These are phyloP conservation scores for Pleurotus cornucopiae DNA, from an alignment of 768 basidiomycete species.

Conservation along the genomic window DNA sequence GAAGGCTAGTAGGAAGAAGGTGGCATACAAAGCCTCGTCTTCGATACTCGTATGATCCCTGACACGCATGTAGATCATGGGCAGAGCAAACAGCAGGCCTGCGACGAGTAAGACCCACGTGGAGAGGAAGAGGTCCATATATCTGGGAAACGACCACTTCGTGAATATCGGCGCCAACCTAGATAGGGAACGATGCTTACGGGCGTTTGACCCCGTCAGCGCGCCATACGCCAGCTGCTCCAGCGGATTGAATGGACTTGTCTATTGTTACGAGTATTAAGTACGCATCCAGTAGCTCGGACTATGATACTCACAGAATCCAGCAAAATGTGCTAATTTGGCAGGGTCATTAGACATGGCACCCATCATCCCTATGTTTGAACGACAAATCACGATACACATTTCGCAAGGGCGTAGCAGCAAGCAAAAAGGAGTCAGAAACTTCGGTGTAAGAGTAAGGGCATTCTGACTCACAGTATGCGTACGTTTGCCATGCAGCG, in stretches of 20 bases:
- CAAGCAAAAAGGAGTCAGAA: neutral
- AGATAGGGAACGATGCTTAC: conserved; percentile 33
- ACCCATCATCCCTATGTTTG: conserved; percentile 54
- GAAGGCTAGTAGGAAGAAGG: neutral
- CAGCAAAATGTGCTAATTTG: conserved; percentile 76
- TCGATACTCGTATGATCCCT: conserved; percentile 36
- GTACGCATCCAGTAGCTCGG: neutral
- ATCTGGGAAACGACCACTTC: conserved; percentile 24
- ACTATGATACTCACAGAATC: conserved; percentile 59
- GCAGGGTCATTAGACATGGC: conserved; percentile 81
- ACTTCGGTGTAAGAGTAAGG: too few species aligned
- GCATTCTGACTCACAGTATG: conserved; percentile 43
- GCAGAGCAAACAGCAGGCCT: conserved; percentile 45
- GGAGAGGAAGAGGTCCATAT: conserved; percentile 53
- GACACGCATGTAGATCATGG: conserved; percentile 54
- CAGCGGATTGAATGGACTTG: conserved; percentile 75
- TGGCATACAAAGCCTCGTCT: conserved; percentile 50
- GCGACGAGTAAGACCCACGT: conserved; percentile 50
- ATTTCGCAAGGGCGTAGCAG: too few species aligned
- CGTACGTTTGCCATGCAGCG: conserved; percentile 81
- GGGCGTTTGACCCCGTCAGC: conserved; percentile 60
- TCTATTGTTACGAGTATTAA: conserved; percentile 29
- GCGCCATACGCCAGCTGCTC: conserved; percentile 69
- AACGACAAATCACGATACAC: neutral
- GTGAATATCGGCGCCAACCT: too few species aligned